Percentiles rank a stretch among this genome's conserved stretches.
These are phyloP conservation scores for Beauveria bassiana DNA, from an alignment of 2,329 filamentous ascomycete genomes.

Conservation along the genomic window DNA sequence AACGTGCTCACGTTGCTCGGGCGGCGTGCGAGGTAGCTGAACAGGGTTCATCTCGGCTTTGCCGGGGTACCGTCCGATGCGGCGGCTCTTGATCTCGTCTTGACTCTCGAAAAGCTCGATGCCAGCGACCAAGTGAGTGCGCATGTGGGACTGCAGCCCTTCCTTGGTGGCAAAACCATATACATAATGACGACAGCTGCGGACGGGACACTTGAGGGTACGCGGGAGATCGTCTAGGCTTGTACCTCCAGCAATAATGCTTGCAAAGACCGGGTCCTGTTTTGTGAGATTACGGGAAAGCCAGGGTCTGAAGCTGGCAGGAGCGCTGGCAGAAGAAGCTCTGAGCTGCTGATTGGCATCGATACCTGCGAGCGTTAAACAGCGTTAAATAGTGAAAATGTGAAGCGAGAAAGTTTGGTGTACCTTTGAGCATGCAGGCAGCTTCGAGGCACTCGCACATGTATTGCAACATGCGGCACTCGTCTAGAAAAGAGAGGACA, in stretches of 20 bases:
- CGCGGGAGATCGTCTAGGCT: not conserved
- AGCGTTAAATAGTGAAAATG: not conserved
- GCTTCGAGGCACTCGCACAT: conserved; percentile 9
- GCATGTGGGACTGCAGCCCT: conserved; percentile 44
- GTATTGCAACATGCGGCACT: conserved; percentile 10
- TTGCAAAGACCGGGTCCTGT: conserved; percentile 9
- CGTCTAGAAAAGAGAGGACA: conserved; percentile 2
- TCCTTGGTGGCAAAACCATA: conserved; percentile 46
- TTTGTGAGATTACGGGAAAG: conserved; percentile 7
- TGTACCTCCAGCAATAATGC: not conserved
- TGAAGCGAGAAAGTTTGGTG: not conserved
- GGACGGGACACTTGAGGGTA: conserved; percentile 47
- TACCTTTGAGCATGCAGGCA: conserved; percentile 9
- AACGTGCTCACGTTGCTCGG: conserved; percentile 1
- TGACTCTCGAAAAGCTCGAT: conserved; percentile 30
- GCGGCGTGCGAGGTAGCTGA: conserved; percentile 4
- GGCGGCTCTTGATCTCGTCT: conserved; percentile 27
- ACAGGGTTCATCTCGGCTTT: conserved; percentile 4
- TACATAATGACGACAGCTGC: conserved; percentile 49
- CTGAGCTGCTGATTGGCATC: conserved; percentile 10
- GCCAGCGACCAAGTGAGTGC: conserved; percentile 32
- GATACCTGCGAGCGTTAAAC: not conserved
- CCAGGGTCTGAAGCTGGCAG: conserved; percentile 10
- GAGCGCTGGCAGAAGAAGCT: conserved; percentile 1
- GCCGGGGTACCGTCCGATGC: conserved; percentile 10